Conservation (phyloP, 2,329 filamentous ascomycete species). For the Apiospora sp. region DNA sequence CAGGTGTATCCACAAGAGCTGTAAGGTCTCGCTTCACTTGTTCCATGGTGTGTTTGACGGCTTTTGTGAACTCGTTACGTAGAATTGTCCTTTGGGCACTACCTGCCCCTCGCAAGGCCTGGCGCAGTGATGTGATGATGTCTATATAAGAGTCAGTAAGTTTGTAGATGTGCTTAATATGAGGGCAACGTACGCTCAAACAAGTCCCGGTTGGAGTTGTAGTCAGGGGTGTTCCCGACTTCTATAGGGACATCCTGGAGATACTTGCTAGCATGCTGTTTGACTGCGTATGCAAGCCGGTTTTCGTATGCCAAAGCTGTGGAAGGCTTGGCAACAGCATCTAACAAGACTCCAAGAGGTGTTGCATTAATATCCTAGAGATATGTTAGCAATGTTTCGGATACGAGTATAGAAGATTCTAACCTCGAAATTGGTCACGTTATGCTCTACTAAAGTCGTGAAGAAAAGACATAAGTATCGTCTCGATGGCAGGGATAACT, state of each 20-base stretch:
- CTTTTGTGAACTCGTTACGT: constrained; percentile 50
- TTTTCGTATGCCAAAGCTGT: constrained; percentile 57
- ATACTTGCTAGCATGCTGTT: constrained; percentile 51
- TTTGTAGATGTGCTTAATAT: neutral
- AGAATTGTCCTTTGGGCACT: constrained; percentile 46
- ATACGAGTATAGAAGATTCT: constrained; percentile 23
- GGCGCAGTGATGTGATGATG: constrained; percentile 59
- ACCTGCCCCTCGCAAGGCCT: constrained; percentile 50
- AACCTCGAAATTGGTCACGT: constrained; percentile 55
- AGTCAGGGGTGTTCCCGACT: constrained; percentile 51
- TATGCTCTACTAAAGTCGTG: constrained; percentile 55
- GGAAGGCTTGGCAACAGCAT: constrained; percentile 59
- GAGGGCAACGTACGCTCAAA: constrained; percentile 52
- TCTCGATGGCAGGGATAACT: constrained; percentile 51
- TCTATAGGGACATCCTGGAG: constrained; percentile 50
- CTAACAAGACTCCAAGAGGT: constrained; percentile 60
- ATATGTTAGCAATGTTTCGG: constrained; percentile 25
- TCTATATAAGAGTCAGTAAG: constrained; percentile 33
- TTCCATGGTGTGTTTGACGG: constrained; percentile 58
- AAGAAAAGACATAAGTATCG: constrained; percentile 60
- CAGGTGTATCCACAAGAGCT: constrained; percentile 44
- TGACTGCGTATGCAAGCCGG: constrained; percentile 56
- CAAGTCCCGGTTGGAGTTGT: constrained; percentile 55
- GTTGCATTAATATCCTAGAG: constrained; percentile 51
- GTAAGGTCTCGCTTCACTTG: constrained; percentile 61